These are phyloP conservation scores for Juglanconis juglandina DNA, from an alignment of 2,329 filamentous ascomycete species.

Conservation along the genomic window DNA sequence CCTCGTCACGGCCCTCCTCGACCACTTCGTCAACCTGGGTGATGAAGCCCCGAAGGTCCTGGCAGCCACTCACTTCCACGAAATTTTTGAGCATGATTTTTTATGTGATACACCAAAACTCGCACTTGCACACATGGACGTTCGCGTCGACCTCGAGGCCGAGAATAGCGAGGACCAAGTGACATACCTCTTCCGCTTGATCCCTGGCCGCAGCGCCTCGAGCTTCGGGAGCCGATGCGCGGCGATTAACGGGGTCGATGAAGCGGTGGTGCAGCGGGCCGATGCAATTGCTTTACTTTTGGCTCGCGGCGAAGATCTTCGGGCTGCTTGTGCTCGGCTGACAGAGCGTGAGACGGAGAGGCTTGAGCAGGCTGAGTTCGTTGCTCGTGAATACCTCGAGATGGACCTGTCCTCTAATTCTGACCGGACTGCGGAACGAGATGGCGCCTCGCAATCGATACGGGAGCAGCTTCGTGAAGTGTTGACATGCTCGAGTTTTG, in stretches of 20 bases:
- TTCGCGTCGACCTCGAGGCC: conserved; percentile 55
- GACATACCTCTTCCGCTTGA: conserved; percentile 71
- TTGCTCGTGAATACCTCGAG: conserved; percentile 57
- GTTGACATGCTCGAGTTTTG: not conserved
- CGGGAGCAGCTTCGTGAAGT: conserved; percentile 1
- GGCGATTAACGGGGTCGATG: conserved; percentile 77
- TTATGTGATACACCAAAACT: conserved; percentile 50
- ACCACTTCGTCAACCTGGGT: conserved; percentile 50
- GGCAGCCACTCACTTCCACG: conserved; percentile 63
- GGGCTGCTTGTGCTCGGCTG: conserved; percentile 66
- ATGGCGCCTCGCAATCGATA: not conserved
- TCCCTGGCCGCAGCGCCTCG: conserved; percentile 64
- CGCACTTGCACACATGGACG: conserved; percentile 68
- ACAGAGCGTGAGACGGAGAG: conserved; percentile 60
- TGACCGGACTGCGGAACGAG: not conserved
- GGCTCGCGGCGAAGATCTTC: conserved; percentile 71
- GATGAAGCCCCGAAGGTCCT: conserved; percentile 52
- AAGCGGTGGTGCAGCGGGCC: conserved; percentile 69
- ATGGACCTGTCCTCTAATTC: conserved; percentile 26
- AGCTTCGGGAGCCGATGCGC: conserved; percentile 89
- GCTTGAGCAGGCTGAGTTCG: conserved; percentile 63
- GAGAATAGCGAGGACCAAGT: conserved; percentile 58
- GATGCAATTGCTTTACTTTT: conserved; percentile 68
- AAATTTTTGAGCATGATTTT: conserved; percentile 66
- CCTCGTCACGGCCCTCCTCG: conserved; percentile 54